Evolutionary conservation across 345 rosid genomes (phyloP).

Genomic region (Dipteronia sinensis): DNA sequence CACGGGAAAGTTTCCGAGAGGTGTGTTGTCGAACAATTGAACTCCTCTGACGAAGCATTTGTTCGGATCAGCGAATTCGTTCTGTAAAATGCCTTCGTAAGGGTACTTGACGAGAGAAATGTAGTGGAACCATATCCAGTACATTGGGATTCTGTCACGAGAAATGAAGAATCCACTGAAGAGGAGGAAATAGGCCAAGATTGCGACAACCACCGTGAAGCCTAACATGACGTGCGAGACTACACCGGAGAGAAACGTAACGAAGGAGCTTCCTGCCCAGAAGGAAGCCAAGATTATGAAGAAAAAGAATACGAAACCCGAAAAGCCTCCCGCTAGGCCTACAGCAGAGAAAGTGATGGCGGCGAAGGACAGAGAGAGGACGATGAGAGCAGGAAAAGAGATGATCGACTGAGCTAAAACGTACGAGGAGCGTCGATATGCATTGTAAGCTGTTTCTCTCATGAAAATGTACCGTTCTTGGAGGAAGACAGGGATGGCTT

Average conservation of each 20-base stretch:
- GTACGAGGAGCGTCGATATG: constrained; percentile 86
- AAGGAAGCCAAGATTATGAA: constrained; percentile 65
- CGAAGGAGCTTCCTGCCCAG: constrained; percentile 96
- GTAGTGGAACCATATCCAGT: constrained; percentile 96
- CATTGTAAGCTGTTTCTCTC: constrained; percentile 95
- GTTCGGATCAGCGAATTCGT: constrained; percentile 59
- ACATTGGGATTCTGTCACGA: constrained; percentile 64
- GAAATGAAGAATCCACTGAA: constrained; percentile 96
- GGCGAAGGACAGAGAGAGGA: constrained; percentile 71
- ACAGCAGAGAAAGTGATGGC: constrained; percentile 78
- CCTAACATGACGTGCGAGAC: constrained; percentile 89
- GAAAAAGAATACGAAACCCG: constrained; percentile 81
- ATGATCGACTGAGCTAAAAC: constrained; percentile 80
- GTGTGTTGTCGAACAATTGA: constrained; percentile 85
- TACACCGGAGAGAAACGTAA: constrained; percentile 82
- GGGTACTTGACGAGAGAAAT: constrained; percentile 86
- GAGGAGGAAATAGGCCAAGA: constrained; percentile 80
- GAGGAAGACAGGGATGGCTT: constrained; percentile 87
- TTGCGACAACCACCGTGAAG: constrained; percentile 80
- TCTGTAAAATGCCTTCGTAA: constrained; percentile 64
- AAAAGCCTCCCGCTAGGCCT: constrained; percentile 69
- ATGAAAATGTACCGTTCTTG: constrained; percentile 94
- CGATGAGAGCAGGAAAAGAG: constrained; percentile 63
- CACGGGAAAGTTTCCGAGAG: constrained; percentile 48
- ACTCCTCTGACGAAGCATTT: constrained; percentile 76